Base-by-base conservation (phyloP, 2,329 filamentous ascomycete species). In the Lecanosticta acicola region DNA sequence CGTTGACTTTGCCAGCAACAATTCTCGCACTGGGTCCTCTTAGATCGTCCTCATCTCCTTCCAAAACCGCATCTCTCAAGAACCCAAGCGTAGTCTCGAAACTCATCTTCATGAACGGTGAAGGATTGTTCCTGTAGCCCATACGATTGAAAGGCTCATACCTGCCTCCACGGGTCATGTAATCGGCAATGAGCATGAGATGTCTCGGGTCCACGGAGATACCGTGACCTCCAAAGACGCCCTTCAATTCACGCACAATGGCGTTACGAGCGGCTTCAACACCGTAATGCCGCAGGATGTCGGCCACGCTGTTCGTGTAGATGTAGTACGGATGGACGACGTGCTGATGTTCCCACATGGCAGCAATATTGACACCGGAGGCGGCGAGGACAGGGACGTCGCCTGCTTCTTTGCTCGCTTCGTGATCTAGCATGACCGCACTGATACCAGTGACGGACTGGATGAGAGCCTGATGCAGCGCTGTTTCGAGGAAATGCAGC, bases 11-110 rank as follows among this genome's bases (percentile, higher is more conserved):
- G 13, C 94, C 93, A 64, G 93, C 83, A 39, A 97, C 90, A 60
- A 98, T 86, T 48, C 91, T 79, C 52, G 87, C 84, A 66, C 85
- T 93, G 0, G 94, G 93, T 49, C 85, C 89, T 49, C 78, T 81
- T 50, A 98, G 72, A 60, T 93, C 85, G 67, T 98, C 93, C 76
- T 81, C 87, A 67, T 97, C 93, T 40, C 87, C 83, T 61, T 94
- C 88, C 47, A 94, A 73, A 19, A 96, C 84, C 1, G 93, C 90
- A 63, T 97, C 93, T 67, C 86, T 90, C 61, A 98, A 75, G 74
- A 96, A 96, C 1, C 85, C 84, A 32, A 97, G 79, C 2, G 93
- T 98, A 3, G 93, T 98, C 77, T 98, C 93, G 71, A 97, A 98
- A 67, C 87, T 94, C 91, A 97, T 97, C 77, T 97, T 97, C 70